Evolutionary conservation across 768 basidiomycete species (phyloP).

Genomic region (Boletellus sp.): DNA sequence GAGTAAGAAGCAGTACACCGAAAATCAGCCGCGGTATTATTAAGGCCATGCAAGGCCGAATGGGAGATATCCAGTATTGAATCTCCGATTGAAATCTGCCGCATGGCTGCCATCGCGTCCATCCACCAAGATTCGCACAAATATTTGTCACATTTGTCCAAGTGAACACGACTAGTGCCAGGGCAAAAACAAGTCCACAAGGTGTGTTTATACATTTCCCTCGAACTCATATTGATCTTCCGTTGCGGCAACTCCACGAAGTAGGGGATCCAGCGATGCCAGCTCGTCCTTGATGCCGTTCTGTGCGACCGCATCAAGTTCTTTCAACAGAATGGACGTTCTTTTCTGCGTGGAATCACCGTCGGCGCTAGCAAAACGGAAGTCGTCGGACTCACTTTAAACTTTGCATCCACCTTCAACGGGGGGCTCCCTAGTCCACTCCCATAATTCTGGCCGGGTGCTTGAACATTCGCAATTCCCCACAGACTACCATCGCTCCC

Average conservation of each 20-base stretch:
- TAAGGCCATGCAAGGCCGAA: too few relatives aligned
- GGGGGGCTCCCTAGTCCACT: constrained; percentile 47
- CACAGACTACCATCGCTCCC: constrained; percentile 58
- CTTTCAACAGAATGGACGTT: constrained; percentile 69
- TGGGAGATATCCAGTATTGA: too few relatives aligned
- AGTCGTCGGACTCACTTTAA: constrained; percentile 57
- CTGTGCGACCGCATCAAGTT: constrained; percentile 79
- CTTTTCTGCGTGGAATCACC: constrained; percentile 62
- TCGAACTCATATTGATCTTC: constrained; percentile 45
- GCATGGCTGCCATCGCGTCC: too few relatives aligned
- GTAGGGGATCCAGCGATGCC: constrained; percentile 72
- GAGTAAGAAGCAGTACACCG: too few relatives aligned
- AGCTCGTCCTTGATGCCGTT: constrained; percentile 81
- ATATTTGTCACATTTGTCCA: too few relatives aligned
- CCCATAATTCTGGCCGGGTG: constrained; percentile 26
- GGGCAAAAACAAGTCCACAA: constrained; percentile 5
- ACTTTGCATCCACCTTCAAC: constrained; percentile 75
- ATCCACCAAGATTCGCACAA: too few relatives aligned
- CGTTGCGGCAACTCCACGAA: constrained; percentile 52
- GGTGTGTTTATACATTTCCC: constrained; percentile 32
- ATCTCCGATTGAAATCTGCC: too few relatives aligned
- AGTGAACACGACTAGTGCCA: too few relatives aligned
- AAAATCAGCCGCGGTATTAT: too few relatives aligned
- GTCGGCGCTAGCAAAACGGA: not conserved
- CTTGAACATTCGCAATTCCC: constrained; percentile 61